A percentile compares a stretch with the other conserved stretches of the same genome.
These are phyloP conservation scores for Penicillium sp. DNA, from an alignment of 2,329 filamentous ascomycete species.

Conservation along the genomic window DNA sequence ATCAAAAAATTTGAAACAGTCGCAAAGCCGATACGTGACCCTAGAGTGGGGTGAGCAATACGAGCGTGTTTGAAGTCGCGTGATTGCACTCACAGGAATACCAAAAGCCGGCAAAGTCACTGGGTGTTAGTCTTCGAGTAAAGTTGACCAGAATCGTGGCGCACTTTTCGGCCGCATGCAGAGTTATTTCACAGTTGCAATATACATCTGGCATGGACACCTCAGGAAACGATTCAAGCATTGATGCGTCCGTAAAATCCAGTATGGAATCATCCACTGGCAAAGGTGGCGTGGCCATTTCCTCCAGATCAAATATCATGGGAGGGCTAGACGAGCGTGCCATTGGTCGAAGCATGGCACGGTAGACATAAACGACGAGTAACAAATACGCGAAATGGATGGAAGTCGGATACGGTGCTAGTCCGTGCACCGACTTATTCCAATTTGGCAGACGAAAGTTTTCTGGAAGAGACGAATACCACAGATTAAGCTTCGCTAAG, in stretches of 20 bases:
- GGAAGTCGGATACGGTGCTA: constrained; percentile 24
- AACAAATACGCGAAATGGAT: constrained; percentile 38
- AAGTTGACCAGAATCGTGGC: constrained; percentile 32
- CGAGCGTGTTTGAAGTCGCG: no score
- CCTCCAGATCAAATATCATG: constrained; percentile 28
- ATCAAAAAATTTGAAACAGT: constrained; percentile 36
- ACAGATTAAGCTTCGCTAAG: constrained; percentile 29
- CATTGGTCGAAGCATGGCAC: constrained; percentile 34
- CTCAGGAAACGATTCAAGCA: constrained; percentile 25
- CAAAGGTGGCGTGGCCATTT: constrained; percentile 20
- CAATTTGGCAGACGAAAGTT: constrained; percentile 29
- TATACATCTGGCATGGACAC: constrained; percentile 23
- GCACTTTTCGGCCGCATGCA: constrained; percentile 33
- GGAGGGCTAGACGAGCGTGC: constrained; percentile 29
- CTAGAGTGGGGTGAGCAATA: constrained; percentile 10
- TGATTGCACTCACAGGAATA: constrained; percentile 30
- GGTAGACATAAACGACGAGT: constrained; percentile 37
- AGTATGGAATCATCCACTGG: constrained; percentile 22
- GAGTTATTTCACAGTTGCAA: constrained; percentile 26
- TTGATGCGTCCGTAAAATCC: constrained; percentile 24
- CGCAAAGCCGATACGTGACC: constrained; percentile 35
- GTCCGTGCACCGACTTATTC: constrained; percentile 26
- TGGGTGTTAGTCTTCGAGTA: constrained; percentile 24
- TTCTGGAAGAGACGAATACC: constrained; percentile 32
- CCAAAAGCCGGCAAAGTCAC: constrained; percentile 33